Evolutionary conservation across 768 basidiomycete genomes (phyloP).

Genomic region (Mycena crocata): DNA sequence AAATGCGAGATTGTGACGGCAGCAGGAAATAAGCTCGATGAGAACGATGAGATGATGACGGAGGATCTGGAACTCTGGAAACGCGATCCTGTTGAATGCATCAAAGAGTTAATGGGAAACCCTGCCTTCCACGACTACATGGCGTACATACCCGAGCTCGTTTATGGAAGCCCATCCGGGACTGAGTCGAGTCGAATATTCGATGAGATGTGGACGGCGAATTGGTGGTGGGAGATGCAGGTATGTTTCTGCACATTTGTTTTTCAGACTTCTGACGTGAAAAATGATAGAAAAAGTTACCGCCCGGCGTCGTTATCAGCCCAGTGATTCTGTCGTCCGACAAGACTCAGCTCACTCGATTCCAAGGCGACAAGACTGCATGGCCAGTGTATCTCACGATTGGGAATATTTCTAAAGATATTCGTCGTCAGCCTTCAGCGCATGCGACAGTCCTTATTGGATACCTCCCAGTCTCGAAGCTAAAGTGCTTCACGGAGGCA

Average conservation of each 20-base stretch:
- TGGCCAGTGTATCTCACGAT: background rate
- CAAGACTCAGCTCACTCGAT: background rate
- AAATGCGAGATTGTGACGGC: constrained; percentile 28
- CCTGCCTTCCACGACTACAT: constrained; percentile 37
- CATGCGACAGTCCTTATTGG: no score
- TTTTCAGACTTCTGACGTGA: background rate
- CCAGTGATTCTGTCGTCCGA: background rate
- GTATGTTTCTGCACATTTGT: background rate
- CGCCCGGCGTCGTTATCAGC: background rate
- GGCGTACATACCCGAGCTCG: constrained; percentile 37
- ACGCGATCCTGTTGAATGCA: constrained; percentile 32
- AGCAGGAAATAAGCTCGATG: constrained; percentile 11
- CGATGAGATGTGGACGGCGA: constrained; percentile 7
- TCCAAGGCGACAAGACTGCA: background rate
- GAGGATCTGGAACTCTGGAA: background rate
- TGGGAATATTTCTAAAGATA: no score
- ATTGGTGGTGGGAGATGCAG: background rate
- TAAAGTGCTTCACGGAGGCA: no score
- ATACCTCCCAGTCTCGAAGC: no score
- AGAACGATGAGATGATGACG: constrained; percentile 17
- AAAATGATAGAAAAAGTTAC: background rate
- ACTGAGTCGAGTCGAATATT: background rate
- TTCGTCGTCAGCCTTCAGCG: no score
- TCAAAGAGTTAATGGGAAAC: constrained; percentile 36
- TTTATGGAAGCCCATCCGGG: constrained; percentile 15